Percentiles rank a stretch among this genome's conserved stretches.
phyloP scores from a whole-genome alignment of 148 eudicot species.

The Amaranthus palmeri region DNA sequence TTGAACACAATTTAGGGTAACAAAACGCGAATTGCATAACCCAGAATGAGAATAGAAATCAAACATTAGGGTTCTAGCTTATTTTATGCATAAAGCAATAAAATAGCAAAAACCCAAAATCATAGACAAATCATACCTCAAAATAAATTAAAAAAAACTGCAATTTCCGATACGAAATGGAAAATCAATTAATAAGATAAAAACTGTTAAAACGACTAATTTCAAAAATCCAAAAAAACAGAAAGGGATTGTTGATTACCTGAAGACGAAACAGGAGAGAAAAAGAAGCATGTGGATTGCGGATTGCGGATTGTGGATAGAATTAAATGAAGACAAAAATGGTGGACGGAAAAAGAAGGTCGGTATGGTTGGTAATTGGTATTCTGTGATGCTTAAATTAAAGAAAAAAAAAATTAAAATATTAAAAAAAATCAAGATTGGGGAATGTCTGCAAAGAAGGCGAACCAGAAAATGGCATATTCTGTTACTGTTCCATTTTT shows the following conservation, averaged over 20 bases:
- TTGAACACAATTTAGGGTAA: conserved; percentile 1
- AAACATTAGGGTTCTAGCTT: background rate
- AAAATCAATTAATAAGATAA: background rate
- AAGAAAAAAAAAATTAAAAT: background rate
- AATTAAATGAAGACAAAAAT: background rate
- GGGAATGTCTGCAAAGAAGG: conserved; percentile 29
- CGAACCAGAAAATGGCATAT: conserved; percentile 29
- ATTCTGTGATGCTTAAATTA: background rate
- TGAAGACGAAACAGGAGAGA: background rate
- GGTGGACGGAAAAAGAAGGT: background rate
- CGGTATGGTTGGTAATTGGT: background rate
- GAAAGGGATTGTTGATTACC: background rate
- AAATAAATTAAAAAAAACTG: background rate
- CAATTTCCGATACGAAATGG: background rate
- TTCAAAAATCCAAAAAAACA: background rate
- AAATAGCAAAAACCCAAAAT: background rate
- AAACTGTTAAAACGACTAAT: background rate
- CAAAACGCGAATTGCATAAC: background rate
- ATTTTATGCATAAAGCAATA: background rate
- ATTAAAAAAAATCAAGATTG: conserved; percentile 12
- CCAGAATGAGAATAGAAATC: background rate
- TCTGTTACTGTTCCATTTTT: background rate
- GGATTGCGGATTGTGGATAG: background rate
- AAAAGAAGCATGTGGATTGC: conserved; percentile 2
- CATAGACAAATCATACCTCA: background rate